phyloP scores from a whole-genome alignment of 225 moss, liverwort and hornwort species.

The Bryum argenteum region DNA sequence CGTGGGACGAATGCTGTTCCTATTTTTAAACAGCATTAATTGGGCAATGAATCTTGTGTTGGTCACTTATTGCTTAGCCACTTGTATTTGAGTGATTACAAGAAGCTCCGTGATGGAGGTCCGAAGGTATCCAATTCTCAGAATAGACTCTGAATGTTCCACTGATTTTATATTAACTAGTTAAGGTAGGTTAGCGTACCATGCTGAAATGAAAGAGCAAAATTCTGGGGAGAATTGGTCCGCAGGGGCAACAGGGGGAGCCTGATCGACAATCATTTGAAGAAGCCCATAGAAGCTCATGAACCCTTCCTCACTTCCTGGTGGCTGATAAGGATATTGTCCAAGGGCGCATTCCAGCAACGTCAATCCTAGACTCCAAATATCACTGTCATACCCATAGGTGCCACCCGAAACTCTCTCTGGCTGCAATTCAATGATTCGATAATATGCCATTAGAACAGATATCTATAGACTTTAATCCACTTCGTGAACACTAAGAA shows the following conservation, averaged over 20 bases:
- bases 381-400: slow-evolving; percentile 72
- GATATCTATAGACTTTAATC: neutral
- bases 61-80: neutral
- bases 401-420: slow-evolving; percentile 76
- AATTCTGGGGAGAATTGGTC: slow-evolving; percentile 82
- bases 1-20: neutral
- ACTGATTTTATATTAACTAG: neutral
- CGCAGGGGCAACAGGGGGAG: slow-evolving; percentile 74
- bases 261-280: slow-evolving; percentile 75
- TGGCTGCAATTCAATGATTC: slow-evolving; percentile 45
- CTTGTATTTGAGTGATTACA: too few species aligned
- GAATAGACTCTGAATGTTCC: neutral
- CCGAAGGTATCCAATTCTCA: neutral
- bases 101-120: neutral
- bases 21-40: neutral
- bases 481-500: neutral
- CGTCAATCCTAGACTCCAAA: slow-evolving; percentile 88
- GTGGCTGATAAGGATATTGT: slow-evolving; percentile 82
- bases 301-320: slow-evolving; percentile 80
- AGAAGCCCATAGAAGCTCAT: slow-evolving; percentile 85
- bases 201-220: slow-evolving; percentile 77
- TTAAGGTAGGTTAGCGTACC: slow-evolving; percentile 35
- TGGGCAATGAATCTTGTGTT: neutral
- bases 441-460: slow-evolving; percentile 5
- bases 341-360: slow-evolving; percentile 81